A percentile compares a stretch with the other conserved stretches of the same genome.
Conservation (phyloP, 805 yeast species). For the Ogataea minuta region DNA sequence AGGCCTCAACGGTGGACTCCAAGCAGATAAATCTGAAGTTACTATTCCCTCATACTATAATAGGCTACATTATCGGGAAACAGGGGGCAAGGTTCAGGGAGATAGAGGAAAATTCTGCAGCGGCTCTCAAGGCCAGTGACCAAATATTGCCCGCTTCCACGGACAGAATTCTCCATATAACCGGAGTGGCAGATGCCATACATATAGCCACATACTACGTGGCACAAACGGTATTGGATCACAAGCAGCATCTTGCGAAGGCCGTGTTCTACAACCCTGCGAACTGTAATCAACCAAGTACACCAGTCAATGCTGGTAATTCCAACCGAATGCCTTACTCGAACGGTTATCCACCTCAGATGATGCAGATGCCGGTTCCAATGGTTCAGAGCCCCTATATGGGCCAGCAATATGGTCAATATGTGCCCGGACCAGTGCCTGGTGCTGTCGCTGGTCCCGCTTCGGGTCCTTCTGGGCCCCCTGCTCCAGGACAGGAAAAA, state of each 20-base stretch:
- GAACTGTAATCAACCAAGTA: constrained; percentile 32
- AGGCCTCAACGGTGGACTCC: constrained; percentile 55
- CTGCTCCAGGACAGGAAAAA: constrained; percentile 39
- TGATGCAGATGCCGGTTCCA: constrained; percentile 29
- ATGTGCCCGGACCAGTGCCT: not conserved
- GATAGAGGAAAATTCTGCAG: constrained; percentile 80
- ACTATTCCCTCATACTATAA: constrained; percentile 72
- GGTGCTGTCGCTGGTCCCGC: constrained; percentile 3
- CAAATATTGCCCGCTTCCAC: constrained; percentile 71
- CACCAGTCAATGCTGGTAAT: constrained; percentile 22
- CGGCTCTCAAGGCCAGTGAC: constrained; percentile 70
- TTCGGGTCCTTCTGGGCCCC: constrained; percentile 11
- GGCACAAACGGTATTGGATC: constrained; percentile 64
- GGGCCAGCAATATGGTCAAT: constrained; percentile 3
- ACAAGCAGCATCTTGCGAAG: constrained; percentile 56
- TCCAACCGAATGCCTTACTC: constrained; percentile 6
- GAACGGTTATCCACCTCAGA: constrained; percentile 20
- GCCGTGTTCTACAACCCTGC: constrained; percentile 60
- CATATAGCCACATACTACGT: constrained; percentile 79
- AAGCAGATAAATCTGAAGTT: constrained; percentile 55
- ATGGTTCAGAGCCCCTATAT: constrained; percentile 26
- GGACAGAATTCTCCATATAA: constrained; percentile 66
- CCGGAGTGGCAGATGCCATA: constrained; percentile 83
- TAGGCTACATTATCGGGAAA: constrained; percentile 80
- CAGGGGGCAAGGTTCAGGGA: constrained; percentile 72